Evolutionary conservation across 176 grass and related monocot species (phyloP).

Genomic region (Urochloa ruziziensis): DNA sequence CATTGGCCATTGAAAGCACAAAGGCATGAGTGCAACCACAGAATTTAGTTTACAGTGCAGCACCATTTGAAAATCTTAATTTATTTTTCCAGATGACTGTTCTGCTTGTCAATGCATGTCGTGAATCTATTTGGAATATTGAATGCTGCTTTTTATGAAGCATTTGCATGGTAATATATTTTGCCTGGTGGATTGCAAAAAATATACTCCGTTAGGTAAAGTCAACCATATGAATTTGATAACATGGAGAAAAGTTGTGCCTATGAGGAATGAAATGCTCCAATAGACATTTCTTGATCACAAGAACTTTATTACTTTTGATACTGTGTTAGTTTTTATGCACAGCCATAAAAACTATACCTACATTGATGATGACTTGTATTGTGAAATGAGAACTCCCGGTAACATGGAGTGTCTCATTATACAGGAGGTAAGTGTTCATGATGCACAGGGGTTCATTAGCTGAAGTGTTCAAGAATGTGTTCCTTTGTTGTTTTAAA

Average conservation of each 20-base stretch:
- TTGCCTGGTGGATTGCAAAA: too few species aligned
- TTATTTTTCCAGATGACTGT: constrained; percentile 19
- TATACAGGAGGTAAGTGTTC: not conserved
- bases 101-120: constrained; percentile 6
- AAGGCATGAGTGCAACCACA: constrained; percentile 52
- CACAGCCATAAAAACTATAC: not conserved
- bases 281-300: not conserved
- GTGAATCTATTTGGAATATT: not conserved
- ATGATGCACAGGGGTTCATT: not conserved
- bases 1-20: constrained; percentile 79
- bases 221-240: not conserved
- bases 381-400: not conserved
- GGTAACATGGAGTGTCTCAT: too few species aligned
- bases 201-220: not conserved
- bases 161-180: not conserved
- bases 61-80: not conserved
- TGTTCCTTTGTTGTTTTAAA: not conserved
- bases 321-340: not conserved
- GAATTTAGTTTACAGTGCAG: constrained; percentile 1
- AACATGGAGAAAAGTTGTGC: too few species aligned
- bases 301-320: too few species aligned
- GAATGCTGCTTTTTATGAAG: constrained; percentile 4
- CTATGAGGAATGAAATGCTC: not conserved
- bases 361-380: not conserved
- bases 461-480: not conserved